Conservation (phyloP, 495 filamentous ascomycete genomes). For the Aspergillus affinis region DNA sequence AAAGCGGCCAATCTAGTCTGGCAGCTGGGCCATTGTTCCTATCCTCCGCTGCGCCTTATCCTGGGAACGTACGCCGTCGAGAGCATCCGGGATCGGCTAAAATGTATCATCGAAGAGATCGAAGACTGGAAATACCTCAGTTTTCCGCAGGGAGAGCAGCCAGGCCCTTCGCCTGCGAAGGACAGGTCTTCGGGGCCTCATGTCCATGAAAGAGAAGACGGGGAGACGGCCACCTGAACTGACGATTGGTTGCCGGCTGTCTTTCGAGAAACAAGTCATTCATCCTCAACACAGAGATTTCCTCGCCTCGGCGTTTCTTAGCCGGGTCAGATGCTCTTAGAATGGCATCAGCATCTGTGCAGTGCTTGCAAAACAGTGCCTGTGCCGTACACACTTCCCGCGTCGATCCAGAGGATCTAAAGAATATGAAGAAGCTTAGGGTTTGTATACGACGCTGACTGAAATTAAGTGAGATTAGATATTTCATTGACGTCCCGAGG, state of each 20-base stretch:
- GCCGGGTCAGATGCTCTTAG: too few relatives aligned
- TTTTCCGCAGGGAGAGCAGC: constrained; percentile 41
- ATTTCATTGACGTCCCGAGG: neutral
- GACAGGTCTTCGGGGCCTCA: neutral
- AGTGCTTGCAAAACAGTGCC: too few relatives aligned
- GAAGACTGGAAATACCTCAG: constrained; percentile 88
- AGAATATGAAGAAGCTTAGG: too few relatives aligned
- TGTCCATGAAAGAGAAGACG: constrained; percentile 1
- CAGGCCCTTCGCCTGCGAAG: constrained; percentile 3
- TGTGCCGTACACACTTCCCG: too few relatives aligned
- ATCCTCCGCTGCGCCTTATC: constrained; percentile 81
- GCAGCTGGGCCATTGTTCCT: constrained; percentile 91
- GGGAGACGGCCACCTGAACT: neutral
- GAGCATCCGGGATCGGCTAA: constrained; percentile 83
- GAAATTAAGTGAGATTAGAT: neutral
- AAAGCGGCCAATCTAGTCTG: constrained; percentile 95
- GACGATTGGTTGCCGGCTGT: neutral
- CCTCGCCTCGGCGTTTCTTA: neutral
- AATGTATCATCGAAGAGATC: constrained; percentile 91
- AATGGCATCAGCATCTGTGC: too few relatives aligned
- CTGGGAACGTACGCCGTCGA: constrained; percentile 93
- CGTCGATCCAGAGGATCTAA: too few relatives aligned
- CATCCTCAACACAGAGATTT: neutral
- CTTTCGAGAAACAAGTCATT: too few relatives aligned
- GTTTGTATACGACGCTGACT: too few relatives aligned